phyloP scores from a whole-genome alignment of 2,329 filamentous ascomycete genomes.

The Venturia nashicola region DNA sequence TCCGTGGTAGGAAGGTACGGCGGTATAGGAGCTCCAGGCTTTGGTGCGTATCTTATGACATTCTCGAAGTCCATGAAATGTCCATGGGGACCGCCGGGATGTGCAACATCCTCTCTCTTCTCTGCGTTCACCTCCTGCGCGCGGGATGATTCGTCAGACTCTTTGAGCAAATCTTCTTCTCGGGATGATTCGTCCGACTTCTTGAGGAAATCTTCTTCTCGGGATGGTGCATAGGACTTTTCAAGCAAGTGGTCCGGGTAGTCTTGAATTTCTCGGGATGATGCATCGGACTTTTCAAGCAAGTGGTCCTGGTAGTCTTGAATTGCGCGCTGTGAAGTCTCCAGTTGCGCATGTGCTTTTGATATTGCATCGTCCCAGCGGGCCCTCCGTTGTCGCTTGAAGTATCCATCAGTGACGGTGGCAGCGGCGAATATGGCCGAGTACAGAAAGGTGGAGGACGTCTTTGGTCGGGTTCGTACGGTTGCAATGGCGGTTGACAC shows the following conservation, averaged over 20 bases:
- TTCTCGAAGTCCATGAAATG: constrained; percentile 1
- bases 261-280: not conserved
- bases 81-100: not conserved
- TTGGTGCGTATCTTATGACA: constrained; percentile 5
- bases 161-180: not conserved
- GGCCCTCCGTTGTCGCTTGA: constrained; percentile 44
- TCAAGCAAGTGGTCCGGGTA: not conserved
- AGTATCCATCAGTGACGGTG: constrained; percentile 47
- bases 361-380: constrained; percentile 52
- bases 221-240: not conserved
- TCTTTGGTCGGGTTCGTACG: constrained; percentile 24
- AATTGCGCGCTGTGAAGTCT: not conserved
- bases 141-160: not conserved
- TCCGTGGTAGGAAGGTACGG: constrained; percentile 24
- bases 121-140: not conserved
- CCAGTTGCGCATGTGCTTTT: constrained; percentile 37
- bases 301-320: not conserved
- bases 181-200: not conserved
- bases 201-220: not conserved
- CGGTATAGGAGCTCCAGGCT: constrained; percentile 16
- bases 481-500: not conserved
- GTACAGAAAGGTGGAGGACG: constrained; percentile 50
- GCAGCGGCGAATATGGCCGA: constrained; percentile 56
- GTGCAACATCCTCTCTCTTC: not conserved
- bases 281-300: not conserved